Percentiles rank a stretch among this genome's conserved stretches.
Conservation (phyloP, 768 basidiomycete species). For the Tricholoma sp. region DNA sequence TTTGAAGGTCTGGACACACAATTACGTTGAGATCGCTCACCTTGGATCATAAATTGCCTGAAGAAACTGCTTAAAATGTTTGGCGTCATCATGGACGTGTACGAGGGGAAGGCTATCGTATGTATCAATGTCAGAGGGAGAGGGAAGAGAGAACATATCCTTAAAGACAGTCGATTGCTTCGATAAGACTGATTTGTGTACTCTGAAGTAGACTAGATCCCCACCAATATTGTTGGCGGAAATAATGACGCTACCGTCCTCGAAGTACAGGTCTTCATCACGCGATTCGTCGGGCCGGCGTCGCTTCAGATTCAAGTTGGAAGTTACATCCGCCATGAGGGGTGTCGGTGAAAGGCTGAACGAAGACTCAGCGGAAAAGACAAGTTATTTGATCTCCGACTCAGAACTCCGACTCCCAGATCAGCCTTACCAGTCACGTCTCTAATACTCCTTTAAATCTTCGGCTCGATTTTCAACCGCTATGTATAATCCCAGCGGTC, state of each 20-base stretch:
- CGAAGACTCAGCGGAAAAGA: too few relatives aligned
- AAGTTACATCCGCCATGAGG: too few relatives aligned
- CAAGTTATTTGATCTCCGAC: too few relatives aligned
- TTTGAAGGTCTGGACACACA: neutral
- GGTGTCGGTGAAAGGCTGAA: too few relatives aligned
- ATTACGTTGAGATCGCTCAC: neutral
- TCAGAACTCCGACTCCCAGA: too few relatives aligned
- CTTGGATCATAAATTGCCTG: slow-evolving; percentile 1
- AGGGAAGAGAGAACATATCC: slow-evolving; percentile 11
- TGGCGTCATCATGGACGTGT: slow-evolving; percentile 7
- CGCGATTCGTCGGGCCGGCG: neutral
- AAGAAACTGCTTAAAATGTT: slow-evolving; percentile 5
- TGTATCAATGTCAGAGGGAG: neutral
- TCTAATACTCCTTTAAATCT: too few relatives aligned
- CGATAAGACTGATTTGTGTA: slow-evolving; percentile 10
- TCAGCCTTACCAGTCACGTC: too few relatives aligned
- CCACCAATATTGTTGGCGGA: neutral
- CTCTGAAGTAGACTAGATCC: slow-evolving; percentile 7
- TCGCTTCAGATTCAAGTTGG: neutral
- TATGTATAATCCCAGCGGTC: too few relatives aligned
- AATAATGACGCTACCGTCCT: slow-evolving; percentile 11
- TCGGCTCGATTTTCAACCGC: too few relatives aligned
- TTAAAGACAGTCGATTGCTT: slow-evolving; percentile 7
- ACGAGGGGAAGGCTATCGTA: slow-evolving; percentile 13
- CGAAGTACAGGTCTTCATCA: slow-evolving; percentile 6